Evolutionary conservation across 805 yeast species (phyloP).

Genomic region (Kodamaea kaohsiungensis): DNA sequence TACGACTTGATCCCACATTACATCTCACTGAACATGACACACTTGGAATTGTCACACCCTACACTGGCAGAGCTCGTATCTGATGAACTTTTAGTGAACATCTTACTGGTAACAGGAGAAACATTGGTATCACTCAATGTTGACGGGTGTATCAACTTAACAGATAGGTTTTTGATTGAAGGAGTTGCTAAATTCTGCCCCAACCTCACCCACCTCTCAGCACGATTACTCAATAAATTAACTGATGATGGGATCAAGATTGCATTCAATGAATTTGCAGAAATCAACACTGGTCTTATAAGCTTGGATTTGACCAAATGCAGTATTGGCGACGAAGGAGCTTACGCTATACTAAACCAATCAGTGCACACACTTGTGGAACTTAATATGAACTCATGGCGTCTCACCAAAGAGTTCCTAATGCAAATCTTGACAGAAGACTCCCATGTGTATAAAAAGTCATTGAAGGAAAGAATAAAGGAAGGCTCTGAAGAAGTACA

Average conservation of each 20-base stretch:
- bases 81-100: constrained; percentile 64
- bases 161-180: constrained; percentile 60
- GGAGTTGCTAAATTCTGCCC: constrained; percentile 63
- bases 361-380: constrained; percentile 66
- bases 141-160: constrained; percentile 72
- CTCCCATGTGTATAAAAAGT: constrained; percentile 22
- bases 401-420: constrained; percentile 52
- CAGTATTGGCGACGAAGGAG: constrained; percentile 61
- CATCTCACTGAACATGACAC: constrained; percentile 47
- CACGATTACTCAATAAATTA: constrained; percentile 60
- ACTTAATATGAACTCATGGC: constrained; percentile 69
- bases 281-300: constrained; percentile 54
- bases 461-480: constrained; percentile 16
- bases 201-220: constrained; percentile 56
- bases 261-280: constrained; percentile 57
- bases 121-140: constrained; percentile 57
- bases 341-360: constrained; percentile 61
- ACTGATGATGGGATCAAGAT: constrained; percentile 66
- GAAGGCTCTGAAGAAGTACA: constrained; percentile 13
- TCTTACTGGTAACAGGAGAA: constrained; percentile 63
- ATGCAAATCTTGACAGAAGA: constrained; percentile 45
- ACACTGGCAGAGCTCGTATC: constrained; percentile 61
- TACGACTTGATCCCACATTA: constrained; percentile 69
- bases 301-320: constrained; percentile 60
- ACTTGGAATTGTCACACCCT: constrained; percentile 71